Conservation (phyloP, 768 basidiomycete genomes). For the Boletus reticulatus region DNA sequence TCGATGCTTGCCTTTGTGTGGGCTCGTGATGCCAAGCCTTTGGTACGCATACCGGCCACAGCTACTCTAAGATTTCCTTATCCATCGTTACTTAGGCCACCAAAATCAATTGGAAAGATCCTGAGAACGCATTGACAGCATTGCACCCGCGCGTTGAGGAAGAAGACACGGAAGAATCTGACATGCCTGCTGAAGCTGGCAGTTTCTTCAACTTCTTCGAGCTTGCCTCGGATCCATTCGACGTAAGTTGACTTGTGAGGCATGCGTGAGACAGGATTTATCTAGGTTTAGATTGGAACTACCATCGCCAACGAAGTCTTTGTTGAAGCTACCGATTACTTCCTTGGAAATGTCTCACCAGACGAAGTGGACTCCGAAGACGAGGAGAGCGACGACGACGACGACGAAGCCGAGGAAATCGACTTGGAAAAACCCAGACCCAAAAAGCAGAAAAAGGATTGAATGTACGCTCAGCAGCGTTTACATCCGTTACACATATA, state of each 20-base stretch:
- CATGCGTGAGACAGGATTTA: conserved; percentile 5
- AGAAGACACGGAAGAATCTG: conserved; percentile 55
- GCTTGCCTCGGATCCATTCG: conserved; percentile 57
- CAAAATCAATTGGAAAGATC: conserved; percentile 81
- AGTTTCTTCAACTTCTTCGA: conserved; percentile 92
- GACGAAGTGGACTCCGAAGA: conserved; percentile 66
- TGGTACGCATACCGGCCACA: conserved; percentile 42
- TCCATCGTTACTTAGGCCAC: conserved; percentile 40
- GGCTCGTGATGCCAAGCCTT: conserved; percentile 67
- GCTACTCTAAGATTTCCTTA: not conserved
- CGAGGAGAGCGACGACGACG: conserved; percentile 67
- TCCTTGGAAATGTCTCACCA: conserved; percentile 62
- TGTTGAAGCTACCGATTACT: conserved; percentile 78
- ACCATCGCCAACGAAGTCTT: conserved; percentile 76
- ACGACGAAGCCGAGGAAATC: conserved; percentile 82
- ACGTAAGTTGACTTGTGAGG: conserved; percentile 45
- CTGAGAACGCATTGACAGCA: conserved; percentile 74
- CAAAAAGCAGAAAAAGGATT: conserved; percentile 62
- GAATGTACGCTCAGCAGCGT: conserved; percentile 16
- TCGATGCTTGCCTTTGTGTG: conserved; percentile 81
- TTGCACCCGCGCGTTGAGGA: conserved; percentile 65
- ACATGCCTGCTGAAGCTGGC: conserved; percentile 62
- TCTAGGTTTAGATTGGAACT: conserved; percentile 56
- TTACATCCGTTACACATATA: conserved; percentile 11
- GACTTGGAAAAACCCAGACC: conserved; percentile 80